Evolutionary conservation across 495 filamentous ascomycete species (phyloP).

Genomic region (Aspergillus indologenus): DNA sequence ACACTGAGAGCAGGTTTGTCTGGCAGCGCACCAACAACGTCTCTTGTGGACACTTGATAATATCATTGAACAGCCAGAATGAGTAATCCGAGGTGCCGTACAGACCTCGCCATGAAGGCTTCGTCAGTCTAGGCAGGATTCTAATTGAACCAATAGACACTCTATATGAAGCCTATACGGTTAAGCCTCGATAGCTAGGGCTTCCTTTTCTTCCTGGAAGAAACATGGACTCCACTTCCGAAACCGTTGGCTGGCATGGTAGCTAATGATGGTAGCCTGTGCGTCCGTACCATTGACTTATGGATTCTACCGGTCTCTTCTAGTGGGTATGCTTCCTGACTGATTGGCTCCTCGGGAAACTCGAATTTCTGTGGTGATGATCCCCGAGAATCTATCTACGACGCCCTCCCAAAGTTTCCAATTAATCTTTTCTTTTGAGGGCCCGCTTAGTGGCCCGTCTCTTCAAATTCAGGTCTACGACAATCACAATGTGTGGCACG

Average conservation of each 20-base stretch:
- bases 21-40: background rate
- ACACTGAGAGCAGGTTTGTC: background rate
- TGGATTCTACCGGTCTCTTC: background rate
- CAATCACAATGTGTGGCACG: background rate
- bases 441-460: background rate
- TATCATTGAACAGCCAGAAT: background rate
- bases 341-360: background rate
- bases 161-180: background rate
- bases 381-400: background rate
- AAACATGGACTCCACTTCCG: background rate
- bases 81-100: too few relatives aligned
- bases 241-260: slow-evolving; percentile 1
- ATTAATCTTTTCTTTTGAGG: background rate
- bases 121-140: background rate
- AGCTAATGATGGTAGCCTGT: slow-evolving; percentile 1
- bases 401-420: background rate
- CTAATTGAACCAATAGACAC: background rate
- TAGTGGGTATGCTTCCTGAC: background rate
- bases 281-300: background rate
- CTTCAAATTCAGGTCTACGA: background rate
- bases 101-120: background rate
- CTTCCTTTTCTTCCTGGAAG: background rate
- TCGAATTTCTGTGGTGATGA: background rate
- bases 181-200: background rate
- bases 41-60: background rate